Conservation (phyloP, 2,329 filamentous ascomycete species). For the Massarina eburnea region DNA sequence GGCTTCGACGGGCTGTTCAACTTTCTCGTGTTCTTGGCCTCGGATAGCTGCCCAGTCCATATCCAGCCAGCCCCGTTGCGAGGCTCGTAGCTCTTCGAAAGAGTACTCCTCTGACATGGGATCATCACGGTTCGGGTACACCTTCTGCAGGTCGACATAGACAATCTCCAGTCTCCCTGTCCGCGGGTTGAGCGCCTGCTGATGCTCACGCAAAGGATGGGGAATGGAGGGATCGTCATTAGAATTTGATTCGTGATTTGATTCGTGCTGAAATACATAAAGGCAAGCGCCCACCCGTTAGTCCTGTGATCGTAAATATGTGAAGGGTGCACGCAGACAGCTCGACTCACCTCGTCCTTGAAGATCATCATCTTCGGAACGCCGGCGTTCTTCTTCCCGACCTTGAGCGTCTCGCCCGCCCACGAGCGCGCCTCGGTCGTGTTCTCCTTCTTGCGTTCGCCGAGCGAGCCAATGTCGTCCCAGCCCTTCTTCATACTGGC, state of each 20-base stretch:
- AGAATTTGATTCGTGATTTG: constrained; percentile 43
- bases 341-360: constrained; percentile 85
- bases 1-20: constrained; percentile 12
- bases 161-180: constrained; percentile 84
- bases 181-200: constrained; percentile 79
- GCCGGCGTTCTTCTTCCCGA: constrained; percentile 76
- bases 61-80: constrained; percentile 67
- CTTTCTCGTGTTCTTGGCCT: constrained; percentile 26
- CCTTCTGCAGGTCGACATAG: constrained; percentile 79
- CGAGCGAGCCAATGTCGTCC: constrained; percentile 86
- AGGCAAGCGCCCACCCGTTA: constrained; percentile 67
- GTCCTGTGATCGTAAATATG: constrained; percentile 65
- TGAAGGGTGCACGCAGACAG: constrained; percentile 39
- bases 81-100: constrained; percentile 89
- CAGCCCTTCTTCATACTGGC: constrained; percentile 71
- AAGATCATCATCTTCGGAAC: constrained; percentile 87
- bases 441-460: constrained; percentile 94
- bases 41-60: constrained; percentile 53
- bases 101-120: constrained; percentile 71
- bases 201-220: constrained; percentile 72
- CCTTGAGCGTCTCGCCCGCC: constrained; percentile 88
- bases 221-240: constrained; percentile 44
- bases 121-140: constrained; percentile 78
- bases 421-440: constrained; percentile 81
- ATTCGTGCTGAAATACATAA: constrained; percentile 55